phyloP scores from a whole-genome alignment of 2,329 filamentous ascomycete species.

The Ophiocordyceps sinensis region DNA sequence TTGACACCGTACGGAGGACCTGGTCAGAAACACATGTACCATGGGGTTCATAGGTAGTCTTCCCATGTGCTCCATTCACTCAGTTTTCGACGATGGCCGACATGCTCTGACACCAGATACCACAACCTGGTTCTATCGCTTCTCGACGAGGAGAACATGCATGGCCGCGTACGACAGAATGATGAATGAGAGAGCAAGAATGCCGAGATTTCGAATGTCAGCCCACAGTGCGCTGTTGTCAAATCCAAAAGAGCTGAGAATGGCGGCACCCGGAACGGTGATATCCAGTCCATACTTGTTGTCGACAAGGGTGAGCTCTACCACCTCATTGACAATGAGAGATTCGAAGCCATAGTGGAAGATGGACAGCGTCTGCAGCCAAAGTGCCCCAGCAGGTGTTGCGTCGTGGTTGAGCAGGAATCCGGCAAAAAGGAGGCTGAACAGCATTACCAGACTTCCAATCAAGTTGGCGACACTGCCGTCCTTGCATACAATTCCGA shows the following conservation, averaged over 20 bases:
- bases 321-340: conserved; percentile 92
- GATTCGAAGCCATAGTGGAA: conserved; percentile 98
- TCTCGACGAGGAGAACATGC: conserved; percentile 88
- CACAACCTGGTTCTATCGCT: conserved; percentile 21
- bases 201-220: conserved; percentile 66
- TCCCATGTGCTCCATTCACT: too few relatives aligned
- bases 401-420: conserved; percentile 89
- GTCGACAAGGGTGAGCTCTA: conserved; percentile 76
- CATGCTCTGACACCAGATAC: too few relatives aligned
- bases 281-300: conserved; percentile 95
- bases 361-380: conserved; percentile 88
- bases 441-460: conserved; percentile 92
- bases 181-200: conserved; percentile 74
- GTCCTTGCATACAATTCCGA: conserved; percentile 90
- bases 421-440: conserved; percentile 87
- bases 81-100: too few relatives aligned
- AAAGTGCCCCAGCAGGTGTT: conserved; percentile 71
- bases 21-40: too few relatives aligned
- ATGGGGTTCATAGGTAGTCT: too few relatives aligned
- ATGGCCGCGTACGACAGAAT: conserved; percentile 81
- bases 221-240: conserved; percentile 73
- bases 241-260: conserved; percentile 90
- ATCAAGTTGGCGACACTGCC: conserved; percentile 83
- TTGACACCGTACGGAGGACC: too few relatives aligned
- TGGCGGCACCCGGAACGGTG: conserved; percentile 85